Evolutionary conservation across 2,329 filamentous ascomycete species (phyloP), one percentile per base, ranked within the genome.

Genomic region (Verticillium albo-atrum): DNA sequence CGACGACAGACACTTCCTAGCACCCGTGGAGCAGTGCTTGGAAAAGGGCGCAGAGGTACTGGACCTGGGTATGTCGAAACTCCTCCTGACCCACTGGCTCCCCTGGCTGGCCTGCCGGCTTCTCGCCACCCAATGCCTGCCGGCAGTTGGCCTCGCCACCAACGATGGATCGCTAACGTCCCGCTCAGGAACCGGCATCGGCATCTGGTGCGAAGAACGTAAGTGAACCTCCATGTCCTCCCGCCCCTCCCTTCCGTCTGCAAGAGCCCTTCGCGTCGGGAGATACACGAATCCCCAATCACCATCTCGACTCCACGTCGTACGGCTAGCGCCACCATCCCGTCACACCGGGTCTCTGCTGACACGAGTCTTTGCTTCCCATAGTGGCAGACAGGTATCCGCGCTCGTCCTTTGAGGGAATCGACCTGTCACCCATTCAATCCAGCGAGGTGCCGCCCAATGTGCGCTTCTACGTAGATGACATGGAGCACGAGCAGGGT

Each of bases 401-500:
- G 4, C 71, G 74, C 1, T 68, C 77, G 0, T 68, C 68, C 30
- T 77, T 83, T 52, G 76, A 77, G 47, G 80, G 79, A 61, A 75
- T 81, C 68, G 80, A 82, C 62, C 68, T 82, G 2, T 82, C 80
- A 1, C 80, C 79, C 1, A 83, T 82, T 47, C 80, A 83, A 56
- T 80, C 80, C 0, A 77, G 77, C 54, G 80, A 77, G 67, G 78
- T 82, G 0, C 80, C 80, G 2, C 73, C 77, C 56, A 83, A 82
- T 58, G 77, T 79, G n/a, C 72, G 75, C 26, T 82, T 82, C 62
- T 74, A 79, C 26, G 77, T 82, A 42, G 80, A 82, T 66, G 80
- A 83, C 63, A 78, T 82, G 56, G 80, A 83, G 61, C 75, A 78
- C 52, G 74, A 75, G 55, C 78, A 77, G 20, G 79, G 80, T 17